These are phyloP conservation scores for Brettanomyces custersianus DNA, from an alignment of 805 yeast species.

Conservation along the genomic window DNA sequence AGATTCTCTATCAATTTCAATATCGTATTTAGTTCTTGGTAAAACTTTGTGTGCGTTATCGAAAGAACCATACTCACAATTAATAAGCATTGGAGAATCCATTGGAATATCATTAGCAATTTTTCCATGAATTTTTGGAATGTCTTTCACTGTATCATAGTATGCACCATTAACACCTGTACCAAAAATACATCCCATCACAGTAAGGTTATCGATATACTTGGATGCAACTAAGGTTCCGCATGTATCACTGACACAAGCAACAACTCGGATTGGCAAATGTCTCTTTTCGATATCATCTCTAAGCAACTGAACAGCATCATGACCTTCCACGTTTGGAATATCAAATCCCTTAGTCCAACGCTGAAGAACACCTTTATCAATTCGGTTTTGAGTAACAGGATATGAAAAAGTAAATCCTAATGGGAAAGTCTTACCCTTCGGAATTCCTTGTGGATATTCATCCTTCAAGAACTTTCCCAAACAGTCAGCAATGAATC, in stretches of 20 bases:
- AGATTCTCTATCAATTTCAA: constrained; percentile 71
- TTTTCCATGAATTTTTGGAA: constrained; percentile 79
- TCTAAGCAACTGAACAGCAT: constrained; percentile 88
- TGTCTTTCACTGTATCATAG: constrained; percentile 66
- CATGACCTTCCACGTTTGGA: constrained; percentile 89
- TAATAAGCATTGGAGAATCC: constrained; percentile 84
- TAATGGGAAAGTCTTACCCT: constrained; percentile 53
- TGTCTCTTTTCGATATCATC: constrained; percentile 54
- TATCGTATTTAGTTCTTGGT: constrained; percentile 88
- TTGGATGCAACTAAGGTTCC: constrained; percentile 96
- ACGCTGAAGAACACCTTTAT: constrained; percentile 83
- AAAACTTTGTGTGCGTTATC: constrained; percentile 82
- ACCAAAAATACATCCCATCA: constrained; percentile 96
- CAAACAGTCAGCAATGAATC: constrained; percentile 80
- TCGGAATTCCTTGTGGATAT: constrained; percentile 60
- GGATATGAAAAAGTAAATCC: constrained; percentile 98
- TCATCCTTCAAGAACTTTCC: constrained; percentile 58
- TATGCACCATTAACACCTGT: constrained; percentile 99
- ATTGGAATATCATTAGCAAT: constrained; percentile 54
- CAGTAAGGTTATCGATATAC: constrained; percentile 83
- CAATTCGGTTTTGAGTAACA: constrained; percentile 70
- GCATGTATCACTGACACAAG: constrained; percentile 93
- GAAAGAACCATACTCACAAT: constrained; percentile 98
- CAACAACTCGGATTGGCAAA: constrained; percentile 83
- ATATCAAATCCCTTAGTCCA: constrained; percentile 99